Base-by-base conservation (phyloP, 129 eudicot genomes). In the Centella asiatica region DNA sequence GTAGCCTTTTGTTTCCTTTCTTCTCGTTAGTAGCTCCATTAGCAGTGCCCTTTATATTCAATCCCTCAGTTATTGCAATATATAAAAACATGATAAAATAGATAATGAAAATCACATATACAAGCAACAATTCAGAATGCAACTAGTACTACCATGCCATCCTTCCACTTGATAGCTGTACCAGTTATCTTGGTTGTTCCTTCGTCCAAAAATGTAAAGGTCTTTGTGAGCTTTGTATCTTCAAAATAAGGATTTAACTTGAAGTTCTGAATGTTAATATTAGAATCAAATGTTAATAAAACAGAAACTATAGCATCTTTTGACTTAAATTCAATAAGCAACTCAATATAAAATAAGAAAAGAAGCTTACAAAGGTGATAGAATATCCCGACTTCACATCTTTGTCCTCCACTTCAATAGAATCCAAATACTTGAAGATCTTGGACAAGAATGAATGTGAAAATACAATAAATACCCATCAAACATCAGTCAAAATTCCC, bases 91-190 rank as follows among this genome's bases (percentile, higher is more conserved):
- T 46, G 1, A 44, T 15, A 11, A 14, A 27, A 56, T 26, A 1
- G 17, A 28, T 6, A 56, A n/a, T 5, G 23, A 56, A n/a, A 18
- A 37, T 37, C 31, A 55, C 31, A 32, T 22, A 48, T n/a, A 66
- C 44, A 65, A 47, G 59, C 27, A 42, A 24, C 26, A 14, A 18
- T 22, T 31, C n/a, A n/a, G n/a, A 23, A 53, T 24, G 48, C 22
- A 52, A 45, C 60, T 19, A 33, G 29, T 25, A 44, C 26, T 80
- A 84, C 92, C 84, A 68, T 77, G 72, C 80, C 92, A 60, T 74
- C 86, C 72, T 84, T 84, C 92, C 92, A 84, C 58, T 75, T 72
- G 66, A 84, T 80, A 26, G 67, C 47, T 56, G 92, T 80, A 18
- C 84, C 81, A 34, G 64, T 74, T 66, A 75, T 60, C 72, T 74